phyloP scores from a whole-genome alignment of 805 yeast genomes.

The Pichia pseudocactophila region DNA sequence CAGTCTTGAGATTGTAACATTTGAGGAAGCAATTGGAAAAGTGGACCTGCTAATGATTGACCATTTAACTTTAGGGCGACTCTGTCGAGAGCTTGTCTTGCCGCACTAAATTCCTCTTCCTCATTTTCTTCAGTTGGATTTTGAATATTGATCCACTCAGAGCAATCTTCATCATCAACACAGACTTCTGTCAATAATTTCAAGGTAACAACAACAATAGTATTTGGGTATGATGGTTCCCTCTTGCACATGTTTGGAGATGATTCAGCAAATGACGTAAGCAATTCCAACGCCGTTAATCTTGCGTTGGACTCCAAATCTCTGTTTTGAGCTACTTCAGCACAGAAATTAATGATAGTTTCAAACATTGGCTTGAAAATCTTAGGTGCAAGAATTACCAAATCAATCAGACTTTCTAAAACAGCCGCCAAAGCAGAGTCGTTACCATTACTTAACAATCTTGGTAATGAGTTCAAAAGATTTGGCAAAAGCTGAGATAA shows the following conservation, averaged over 20 bases:
- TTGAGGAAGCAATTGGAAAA: conserved; percentile 78
- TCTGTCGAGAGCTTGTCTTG: conserved; percentile 91
- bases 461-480: conserved; percentile 78
- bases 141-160: conserved; percentile 78
- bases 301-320: conserved; percentile 76
- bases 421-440: conserved; percentile 78
- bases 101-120: conserved; percentile 84
- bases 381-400: conserved; percentile 90
- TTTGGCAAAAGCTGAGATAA: conserved; percentile 76
- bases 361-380: conserved; percentile 88
- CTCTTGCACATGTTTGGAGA: conserved; percentile 93
- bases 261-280: conserved; percentile 85
- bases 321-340: conserved; percentile 72
- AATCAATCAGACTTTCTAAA: conserved; percentile 80
- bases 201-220: conserved; percentile 65
- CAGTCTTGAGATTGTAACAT: conserved; percentile 72
- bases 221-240: conserved; percentile 60
- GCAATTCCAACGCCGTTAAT: conserved; percentile 77
- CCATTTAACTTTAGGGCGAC: conserved; percentile 80
- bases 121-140: conserved; percentile 62
- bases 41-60: conserved; percentile 69
- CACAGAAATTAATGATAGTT: conserved; percentile 76
- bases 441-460: conserved; percentile 69
- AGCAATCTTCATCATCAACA: conserved; percentile 52
- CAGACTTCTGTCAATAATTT: conserved; percentile 91